Evolutionary conservation across 768 basidiomycete species (phyloP), one percentile per base, ranked within the genome.

Genomic region (Kwoniella heveanensis): DNA sequence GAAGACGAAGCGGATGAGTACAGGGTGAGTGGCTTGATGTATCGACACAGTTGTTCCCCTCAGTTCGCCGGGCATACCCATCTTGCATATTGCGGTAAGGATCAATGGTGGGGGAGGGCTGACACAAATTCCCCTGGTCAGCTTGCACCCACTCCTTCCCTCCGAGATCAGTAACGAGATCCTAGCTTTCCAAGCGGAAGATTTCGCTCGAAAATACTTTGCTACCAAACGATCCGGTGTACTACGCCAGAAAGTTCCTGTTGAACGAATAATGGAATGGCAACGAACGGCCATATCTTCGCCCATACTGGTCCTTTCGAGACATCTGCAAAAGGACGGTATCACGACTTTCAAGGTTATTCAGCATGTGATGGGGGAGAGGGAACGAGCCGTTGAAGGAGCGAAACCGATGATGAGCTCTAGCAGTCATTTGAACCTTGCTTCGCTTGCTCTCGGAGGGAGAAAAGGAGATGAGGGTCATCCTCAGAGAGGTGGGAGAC

Each of bases 331-430:
- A 64, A 88, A 86, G 73, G 89, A 94, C 69, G 90, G 91, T 0
- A 85, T 93, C 59, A 88, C 86, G 73, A 83, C 88, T 4, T 97
- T 96, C 85, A 91, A 90, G 74, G 87, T 91, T 26, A 85, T 95
- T 48, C 94, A 96, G 76, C 88, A 88, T 59, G 86, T 94, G 49
- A 97, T 96, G 92, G 92, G 92, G 39, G 93, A 96, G 73, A 85
- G 91, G 8, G 90, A 92, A 68, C 86, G 86, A 24, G 65, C 70
- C 1, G 76, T 79, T 3, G 75, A 74, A 26, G 71, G 66, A 1
- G 64, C 67, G 17, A 66, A 59, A 24, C 54, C 55, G 15, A 25
- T 68, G 7, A 7, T 29, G 5, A 32, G 56, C 25, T 59, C 58
- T 5, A 55, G 64, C 15, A 64, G 61, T 22, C 37, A 37, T 44